These are phyloP conservation scores for Zymoseptoria tritici DNA, from an alignment of 2,329 filamentous ascomycete species.

Conservation along the genomic window DNA sequence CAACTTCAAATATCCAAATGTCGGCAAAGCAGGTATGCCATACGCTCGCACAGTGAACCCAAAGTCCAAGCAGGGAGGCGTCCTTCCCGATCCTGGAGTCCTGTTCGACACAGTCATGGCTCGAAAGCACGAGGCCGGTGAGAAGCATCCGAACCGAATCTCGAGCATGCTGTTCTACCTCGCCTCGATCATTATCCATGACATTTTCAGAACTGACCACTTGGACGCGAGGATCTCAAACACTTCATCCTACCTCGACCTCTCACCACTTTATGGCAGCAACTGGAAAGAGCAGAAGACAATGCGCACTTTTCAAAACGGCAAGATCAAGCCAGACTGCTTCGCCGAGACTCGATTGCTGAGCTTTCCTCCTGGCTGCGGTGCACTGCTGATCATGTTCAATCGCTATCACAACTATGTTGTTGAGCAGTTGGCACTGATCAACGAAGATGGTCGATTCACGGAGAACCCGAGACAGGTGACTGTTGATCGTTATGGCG, in stretches of 20 bases:
- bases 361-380: constrained; percentile 62
- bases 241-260: constrained; percentile 68
- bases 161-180: constrained; percentile 70
- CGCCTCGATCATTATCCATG: constrained; percentile 58
- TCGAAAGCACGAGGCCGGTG: constrained; percentile 49
- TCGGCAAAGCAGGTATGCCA: constrained; percentile 58
- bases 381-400: constrained; percentile 61
- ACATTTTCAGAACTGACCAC: constrained; percentile 59
- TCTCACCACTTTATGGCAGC: constrained; percentile 66
- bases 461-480: constrained; percentile 53
- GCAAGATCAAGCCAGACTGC: constrained; percentile 64
- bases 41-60: constrained; percentile 62
- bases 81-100: constrained; percentile 57
- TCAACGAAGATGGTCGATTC: constrained; percentile 80
- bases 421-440: constrained; percentile 68
- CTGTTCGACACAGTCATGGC: constrained; percentile 63
- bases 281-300: constrained; percentile 58
- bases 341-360: constrained; percentile 60
- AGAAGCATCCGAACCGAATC: constrained; percentile 61
- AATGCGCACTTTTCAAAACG: constrained; percentile 57
- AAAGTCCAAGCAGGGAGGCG: constrained; percentile 48
- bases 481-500: constrained; percentile 27
- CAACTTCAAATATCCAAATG: constrained; percentile 54
- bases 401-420: constrained; percentile 77
- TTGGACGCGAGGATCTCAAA: constrained; percentile 55